Conservation (phyloP, 306 rosid genomes). For the Prunus padus region DNA sequence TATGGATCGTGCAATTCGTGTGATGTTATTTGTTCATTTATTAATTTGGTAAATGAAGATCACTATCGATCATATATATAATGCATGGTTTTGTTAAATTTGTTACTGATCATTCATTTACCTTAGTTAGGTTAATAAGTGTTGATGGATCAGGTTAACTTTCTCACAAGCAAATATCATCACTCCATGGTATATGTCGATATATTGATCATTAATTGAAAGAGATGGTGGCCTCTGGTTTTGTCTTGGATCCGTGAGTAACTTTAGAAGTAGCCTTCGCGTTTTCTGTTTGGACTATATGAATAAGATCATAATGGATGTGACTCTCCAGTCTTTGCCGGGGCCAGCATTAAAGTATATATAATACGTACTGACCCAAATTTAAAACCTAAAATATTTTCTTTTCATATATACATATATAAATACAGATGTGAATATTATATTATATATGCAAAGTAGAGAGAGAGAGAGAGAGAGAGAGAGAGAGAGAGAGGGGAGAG, state of each 20-base stretch:
- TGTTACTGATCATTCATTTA: background rate
- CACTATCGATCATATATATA: constrained; percentile 1
- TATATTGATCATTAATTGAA: background rate
- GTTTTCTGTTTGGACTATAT: constrained; percentile 17
- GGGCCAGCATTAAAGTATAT: background rate
- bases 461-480: too few relatives aligned
- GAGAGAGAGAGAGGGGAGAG: background rate
- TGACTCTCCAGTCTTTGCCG: background rate
- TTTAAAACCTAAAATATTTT: background rate
- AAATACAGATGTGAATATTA: background rate
- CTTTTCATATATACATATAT: background rate
- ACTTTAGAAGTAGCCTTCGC: background rate
- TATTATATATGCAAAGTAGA: background rate
- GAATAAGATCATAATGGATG: constrained; percentile 7
- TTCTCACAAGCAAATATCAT: background rate
- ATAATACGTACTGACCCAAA: background rate
- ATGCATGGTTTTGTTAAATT: constrained; percentile 14
- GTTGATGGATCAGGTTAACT: background rate
- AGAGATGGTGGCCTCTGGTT: background rate
- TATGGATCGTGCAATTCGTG: constrained; percentile 37
- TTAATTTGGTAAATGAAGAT: constrained; percentile 46
- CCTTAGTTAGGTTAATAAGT: background rate
- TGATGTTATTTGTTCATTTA: constrained; percentile 48
- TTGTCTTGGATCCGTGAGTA: background rate
- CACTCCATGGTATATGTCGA: background rate